Percentiles rank a stretch among this genome's conserved stretches.
Conservation (phyloP, 768 basidiomycete species). For the Neoboletus subvelutipes region DNA sequence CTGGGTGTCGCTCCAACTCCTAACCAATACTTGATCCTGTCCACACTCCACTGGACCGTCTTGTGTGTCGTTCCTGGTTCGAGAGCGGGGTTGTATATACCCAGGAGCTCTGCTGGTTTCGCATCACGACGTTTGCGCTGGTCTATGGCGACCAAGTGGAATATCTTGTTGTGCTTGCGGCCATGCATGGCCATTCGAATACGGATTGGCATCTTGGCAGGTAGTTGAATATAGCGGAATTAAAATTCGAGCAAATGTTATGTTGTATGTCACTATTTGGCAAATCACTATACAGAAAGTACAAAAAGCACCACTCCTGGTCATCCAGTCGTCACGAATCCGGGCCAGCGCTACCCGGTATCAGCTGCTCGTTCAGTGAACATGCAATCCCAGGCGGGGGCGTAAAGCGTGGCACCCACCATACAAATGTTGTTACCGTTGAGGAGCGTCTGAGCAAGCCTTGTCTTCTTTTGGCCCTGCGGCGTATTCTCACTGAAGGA, state of each 20-base stretch:
- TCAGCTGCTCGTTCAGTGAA: conserved; percentile 42
- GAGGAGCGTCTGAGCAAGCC: conserved; percentile 82
- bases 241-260: neutral
- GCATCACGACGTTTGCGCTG: conserved; percentile 72
- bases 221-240: neutral
- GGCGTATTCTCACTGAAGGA: conserved; percentile 76
- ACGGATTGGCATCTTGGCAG: conserved; percentile 69
- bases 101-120: conserved; percentile 84
- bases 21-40: conserved; percentile 89
- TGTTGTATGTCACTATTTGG: conserved; percentile 30
- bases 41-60: conserved; percentile 85
- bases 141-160: conserved; percentile 85
- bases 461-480: conserved; percentile 75
- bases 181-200: conserved; percentile 86
- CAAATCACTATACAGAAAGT: too few relatives aligned
- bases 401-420: conserved; percentile 46
- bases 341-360: conserved; percentile 71
- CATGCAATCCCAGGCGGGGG: neutral
- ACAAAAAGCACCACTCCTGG: too few relatives aligned
- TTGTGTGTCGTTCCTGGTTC: conserved; percentile 55
- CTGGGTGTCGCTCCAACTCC: conserved; percentile 81
- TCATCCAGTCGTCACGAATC: conserved; percentile 32
- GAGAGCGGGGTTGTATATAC: conserved; percentile 75
- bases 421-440: conserved; percentile 98
- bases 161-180: conserved; percentile 66